phyloP scores from a whole-genome alignment of 305 asterid genomes.

The Solanum hybrid region DNA sequence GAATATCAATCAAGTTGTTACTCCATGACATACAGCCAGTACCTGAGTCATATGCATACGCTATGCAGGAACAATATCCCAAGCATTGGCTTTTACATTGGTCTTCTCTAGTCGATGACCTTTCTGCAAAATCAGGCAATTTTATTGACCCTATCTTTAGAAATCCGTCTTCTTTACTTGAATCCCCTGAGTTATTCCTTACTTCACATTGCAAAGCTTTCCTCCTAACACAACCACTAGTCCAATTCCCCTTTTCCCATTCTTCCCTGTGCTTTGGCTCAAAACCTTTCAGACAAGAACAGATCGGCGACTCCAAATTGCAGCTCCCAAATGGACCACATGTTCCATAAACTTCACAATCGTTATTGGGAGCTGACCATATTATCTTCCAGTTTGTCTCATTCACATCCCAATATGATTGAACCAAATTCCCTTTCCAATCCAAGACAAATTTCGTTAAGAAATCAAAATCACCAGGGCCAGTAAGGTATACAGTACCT shows the following conservation, averaged over 20 bases:
- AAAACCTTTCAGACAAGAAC: slow-evolving; percentile 47
- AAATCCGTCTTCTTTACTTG: slow-evolving; percentile 29
- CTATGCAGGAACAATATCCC: slow-evolving; percentile 47
- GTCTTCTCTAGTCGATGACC: slow-evolving; percentile 7
- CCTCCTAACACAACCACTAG: slow-evolving; percentile 37
- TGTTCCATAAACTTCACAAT: slow-evolving; percentile 32
- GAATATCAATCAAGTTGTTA: slow-evolving; percentile 28
- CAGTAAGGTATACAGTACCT: slow-evolving; percentile 21
- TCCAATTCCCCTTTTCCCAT: slow-evolving; percentile 49
- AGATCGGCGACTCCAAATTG: slow-evolving; percentile 7
- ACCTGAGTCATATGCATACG: slow-evolving; percentile 33
- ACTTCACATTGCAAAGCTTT: slow-evolving; percentile 23
- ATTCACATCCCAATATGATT: slow-evolving; percentile 22
- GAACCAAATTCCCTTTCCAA: slow-evolving; percentile 22
- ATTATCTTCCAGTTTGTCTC: slow-evolving; percentile 17
- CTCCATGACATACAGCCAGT: slow-evolving; percentile 48
- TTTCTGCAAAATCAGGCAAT: slow-evolving; percentile 30
- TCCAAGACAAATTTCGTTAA: slow-evolving; percentile 16
- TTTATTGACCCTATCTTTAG: slow-evolving; percentile 24
- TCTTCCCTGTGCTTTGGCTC: slow-evolving; percentile 34
- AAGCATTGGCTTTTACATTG: slow-evolving; percentile 35
- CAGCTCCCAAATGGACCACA: slow-evolving; percentile 55
- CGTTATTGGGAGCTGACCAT: slow-evolving; percentile 17
- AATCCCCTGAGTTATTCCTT: slow-evolving; percentile 9
- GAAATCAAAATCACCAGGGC: slow-evolving; percentile 1